Conservation (phyloP, 225 moss, liverwort and hornwort species). For the Sphagnum tenellum region DNA sequence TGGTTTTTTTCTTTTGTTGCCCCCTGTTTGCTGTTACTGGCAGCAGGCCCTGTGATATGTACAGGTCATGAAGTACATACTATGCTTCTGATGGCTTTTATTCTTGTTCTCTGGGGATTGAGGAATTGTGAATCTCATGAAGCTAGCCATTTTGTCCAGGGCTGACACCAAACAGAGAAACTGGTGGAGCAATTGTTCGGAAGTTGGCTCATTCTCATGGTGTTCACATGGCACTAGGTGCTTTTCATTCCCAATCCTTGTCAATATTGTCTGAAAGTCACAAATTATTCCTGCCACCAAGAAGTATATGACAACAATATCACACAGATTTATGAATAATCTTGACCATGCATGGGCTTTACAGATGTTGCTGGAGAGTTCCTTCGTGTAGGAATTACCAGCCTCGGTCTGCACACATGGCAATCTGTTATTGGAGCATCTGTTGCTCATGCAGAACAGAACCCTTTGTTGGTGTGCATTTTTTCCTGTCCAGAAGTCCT, state of each 20-base stretch:
- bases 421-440: slow-evolving; percentile 39
- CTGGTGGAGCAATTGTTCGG: slow-evolving; percentile 48
- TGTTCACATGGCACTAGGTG: slow-evolving; percentile 51
- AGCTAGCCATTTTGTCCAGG: slow-evolving; percentile 14
- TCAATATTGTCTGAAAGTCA: background rate
- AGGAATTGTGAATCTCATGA: background rate
- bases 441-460: slow-evolving; percentile 31
- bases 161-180: slow-evolving; percentile 49
- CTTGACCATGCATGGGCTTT: background rate
- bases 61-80: too few relatives aligned
- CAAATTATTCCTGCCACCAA: too few relatives aligned
- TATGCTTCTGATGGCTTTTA: background rate
- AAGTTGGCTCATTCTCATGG: slow-evolving; percentile 48
- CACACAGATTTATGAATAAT: background rate
- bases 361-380: slow-evolving; percentile 51
- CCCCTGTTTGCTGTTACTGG: too few relatives aligned
- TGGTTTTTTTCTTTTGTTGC: too few relatives aligned
- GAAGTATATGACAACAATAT: too few relatives aligned
- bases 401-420: slow-evolving; percentile 52
- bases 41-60: too few relatives aligned
- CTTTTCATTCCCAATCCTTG: background rate
- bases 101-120: background rate
- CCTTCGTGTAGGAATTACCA: slow-evolving; percentile 27
- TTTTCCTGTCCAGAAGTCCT: background rate
- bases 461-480: slow-evolving; percentile 25